Evolutionary conservation across 257 asterid species (phyloP).

Genomic region (Ehretia macrophylla): DNA sequence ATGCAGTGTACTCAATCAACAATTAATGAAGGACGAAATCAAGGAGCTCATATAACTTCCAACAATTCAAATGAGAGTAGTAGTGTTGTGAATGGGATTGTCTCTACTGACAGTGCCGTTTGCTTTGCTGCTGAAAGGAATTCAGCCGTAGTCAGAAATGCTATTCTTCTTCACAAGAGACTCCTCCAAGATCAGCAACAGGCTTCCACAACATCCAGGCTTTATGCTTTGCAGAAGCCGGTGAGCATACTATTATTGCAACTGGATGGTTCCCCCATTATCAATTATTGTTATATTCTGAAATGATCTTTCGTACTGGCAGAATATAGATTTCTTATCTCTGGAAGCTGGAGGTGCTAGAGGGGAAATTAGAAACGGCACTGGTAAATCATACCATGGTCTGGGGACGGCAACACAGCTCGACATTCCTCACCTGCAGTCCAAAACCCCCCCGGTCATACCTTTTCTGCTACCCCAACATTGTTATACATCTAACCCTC

Average conservation of each 20-base stretch:
- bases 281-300: conserved; percentile 1
- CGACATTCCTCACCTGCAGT: conserved; percentile 25
- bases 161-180: conserved; percentile 44
- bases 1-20: conserved; percentile 29
- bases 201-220: conserved; percentile 32
- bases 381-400: conserved; percentile 17
- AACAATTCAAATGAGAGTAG: conserved; percentile 13
- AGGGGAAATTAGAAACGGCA: conserved; percentile 21
- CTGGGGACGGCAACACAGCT: conserved; percentile 21
- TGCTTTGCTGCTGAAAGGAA: conserved; percentile 26
- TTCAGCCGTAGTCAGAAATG: conserved; percentile 42
- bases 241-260: conserved; percentile 20
- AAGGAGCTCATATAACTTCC: conserved; percentile 16
- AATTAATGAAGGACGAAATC: conserved; percentile 23
- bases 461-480: conserved; percentile 38
- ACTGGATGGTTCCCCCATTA: neutral
- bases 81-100: conserved; percentile 17
- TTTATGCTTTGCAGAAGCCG: conserved; percentile 28
- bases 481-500: conserved; percentile 37
- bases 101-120: conserved; percentile 13
- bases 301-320: conserved; percentile 13
- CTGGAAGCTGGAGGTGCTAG: conserved; percentile 32
- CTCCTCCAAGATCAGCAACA: conserved; percentile 52
- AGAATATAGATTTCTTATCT: conserved; percentile 47
- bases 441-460: conserved; percentile 30